phyloP scores from a whole-genome alignment of 306 rosid species.

The Lithocarpus polystachyus region DNA sequence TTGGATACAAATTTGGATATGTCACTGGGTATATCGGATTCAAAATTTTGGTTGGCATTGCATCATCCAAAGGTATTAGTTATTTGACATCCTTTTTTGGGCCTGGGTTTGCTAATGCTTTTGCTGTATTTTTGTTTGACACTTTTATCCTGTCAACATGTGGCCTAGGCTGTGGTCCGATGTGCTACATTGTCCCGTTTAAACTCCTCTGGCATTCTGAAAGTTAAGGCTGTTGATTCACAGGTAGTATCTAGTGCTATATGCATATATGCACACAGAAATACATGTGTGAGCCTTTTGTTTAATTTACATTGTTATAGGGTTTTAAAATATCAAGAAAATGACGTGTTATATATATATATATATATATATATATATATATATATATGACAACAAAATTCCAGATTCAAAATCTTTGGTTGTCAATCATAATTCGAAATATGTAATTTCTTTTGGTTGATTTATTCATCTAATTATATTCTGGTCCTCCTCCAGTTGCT shows the following conservation, averaged over 20 bases:
- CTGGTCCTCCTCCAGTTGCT: slow-evolving; percentile 82
- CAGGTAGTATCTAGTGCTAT: slow-evolving; percentile 44
- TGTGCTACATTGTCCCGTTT: slow-evolving; percentile 55
- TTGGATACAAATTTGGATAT: slow-evolving; percentile 62
- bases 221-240: slow-evolving; percentile 42
- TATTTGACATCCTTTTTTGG: background rate
- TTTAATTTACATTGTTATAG: background rate
- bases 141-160: slow-evolving; percentile 1
- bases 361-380: too few species aligned
- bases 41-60: slow-evolving; percentile 75
- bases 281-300: background rate
- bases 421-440: slow-evolving; percentile 7
- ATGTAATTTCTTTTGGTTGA: slow-evolving; percentile 9
- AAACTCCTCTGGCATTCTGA: slow-evolving; percentile 45
- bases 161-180: slow-evolving; percentile 74
- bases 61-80: slow-evolving; percentile 77
- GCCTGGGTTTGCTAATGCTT: slow-evolving; percentile 8
- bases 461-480: slow-evolving; percentile 26
- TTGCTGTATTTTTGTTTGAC: slow-evolving; percentile 15
- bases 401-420: slow-evolving; percentile 6
- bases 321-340: background rate
- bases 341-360: background rate
- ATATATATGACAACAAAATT: background rate
- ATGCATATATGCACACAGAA: background rate
- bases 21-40: slow-evolving; percentile 48